Conservation (phyloP, 2,329 filamentous ascomycete genomes). For the Apiospora phragmitis region DNA sequence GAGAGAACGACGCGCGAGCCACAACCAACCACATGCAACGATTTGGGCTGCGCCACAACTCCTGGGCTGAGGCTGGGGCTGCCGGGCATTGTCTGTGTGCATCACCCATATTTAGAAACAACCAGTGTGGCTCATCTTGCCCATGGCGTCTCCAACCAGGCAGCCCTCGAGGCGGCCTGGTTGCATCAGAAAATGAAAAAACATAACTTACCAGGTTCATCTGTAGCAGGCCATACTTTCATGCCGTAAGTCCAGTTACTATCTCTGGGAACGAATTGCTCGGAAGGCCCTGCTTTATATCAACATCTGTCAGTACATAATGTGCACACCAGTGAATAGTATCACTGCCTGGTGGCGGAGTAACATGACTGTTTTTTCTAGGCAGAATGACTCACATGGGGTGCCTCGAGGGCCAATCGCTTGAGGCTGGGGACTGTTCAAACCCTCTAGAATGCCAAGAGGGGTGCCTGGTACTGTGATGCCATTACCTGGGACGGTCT, state of each 20-base stretch:
- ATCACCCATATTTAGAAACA: not conserved
- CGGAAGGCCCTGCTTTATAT: not conserved
- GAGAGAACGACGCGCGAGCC: slow-evolving; percentile 2
- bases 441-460: not conserved
- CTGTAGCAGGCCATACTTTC: slow-evolving; percentile 26
- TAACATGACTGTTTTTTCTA: not conserved
- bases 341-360: not conserved
- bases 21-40: not conserved
- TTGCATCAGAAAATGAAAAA: slow-evolving; percentile 9
- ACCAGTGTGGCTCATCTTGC: slow-evolving; percentile 1
- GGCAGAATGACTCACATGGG: slow-evolving; percentile 3
- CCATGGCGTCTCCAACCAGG: slow-evolving; percentile 11
- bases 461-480: not conserved
- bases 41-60: not conserved
- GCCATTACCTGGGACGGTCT: not conserved
- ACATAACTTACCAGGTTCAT: slow-evolving; percentile 20
- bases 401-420: not conserved
- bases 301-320: not conserved
- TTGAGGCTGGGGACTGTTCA: not conserved
- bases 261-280: not conserved
- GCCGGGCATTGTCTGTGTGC: not conserved
- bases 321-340: not conserved
- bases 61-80: not conserved
- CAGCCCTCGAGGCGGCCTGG: not conserved
- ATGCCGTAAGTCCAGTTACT: slow-evolving; percentile 28